Conservation (phyloP, 495 filamentous ascomycete genomes). For the Penicillium cataractarum region DNA sequence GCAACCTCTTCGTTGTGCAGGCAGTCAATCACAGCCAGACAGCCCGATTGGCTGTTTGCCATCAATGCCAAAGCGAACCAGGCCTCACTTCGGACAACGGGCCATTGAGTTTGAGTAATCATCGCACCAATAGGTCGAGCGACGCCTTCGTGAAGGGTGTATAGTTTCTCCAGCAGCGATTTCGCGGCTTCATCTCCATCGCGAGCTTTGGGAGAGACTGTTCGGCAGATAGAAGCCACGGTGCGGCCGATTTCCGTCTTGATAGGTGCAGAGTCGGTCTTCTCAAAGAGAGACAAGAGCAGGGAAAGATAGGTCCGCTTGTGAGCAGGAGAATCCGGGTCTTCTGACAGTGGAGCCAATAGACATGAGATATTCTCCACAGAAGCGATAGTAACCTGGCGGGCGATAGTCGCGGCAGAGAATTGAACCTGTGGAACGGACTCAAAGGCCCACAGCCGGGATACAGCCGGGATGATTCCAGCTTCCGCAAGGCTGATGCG, state of each 20-base stretch:
- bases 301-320: constrained; percentile 58
- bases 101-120: constrained; percentile 69
- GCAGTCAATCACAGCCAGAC: constrained; percentile 50
- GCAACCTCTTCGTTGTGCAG: constrained; percentile 53
- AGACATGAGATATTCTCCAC: constrained; percentile 57
- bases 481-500: constrained; percentile 59
- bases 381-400: constrained; percentile 66
- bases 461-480: constrained; percentile 56
- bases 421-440: constrained; percentile 71
- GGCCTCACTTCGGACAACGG: constrained; percentile 69
- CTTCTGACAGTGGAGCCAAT: constrained; percentile 43
- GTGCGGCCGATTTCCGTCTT: constrained; percentile 75
- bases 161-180: constrained; percentile 51
- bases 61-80: constrained; percentile 78
- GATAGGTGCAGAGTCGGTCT: constrained; percentile 63
- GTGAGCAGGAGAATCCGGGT: constrained; percentile 43
- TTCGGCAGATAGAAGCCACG: constrained; percentile 65
- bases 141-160: constrained; percentile 53
- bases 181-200: constrained; percentile 31
- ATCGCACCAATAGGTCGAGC: constrained; percentile 61
- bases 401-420: constrained; percentile 64
- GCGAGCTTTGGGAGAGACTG: constrained; percentile 46
- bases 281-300: constrained; percentile 60
- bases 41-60: constrained; percentile 55
- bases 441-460: constrained; percentile 62